Evolutionary conservation across 805 yeast species (phyloP).

Genomic region (Debaryomyces prosopidis): DNA sequence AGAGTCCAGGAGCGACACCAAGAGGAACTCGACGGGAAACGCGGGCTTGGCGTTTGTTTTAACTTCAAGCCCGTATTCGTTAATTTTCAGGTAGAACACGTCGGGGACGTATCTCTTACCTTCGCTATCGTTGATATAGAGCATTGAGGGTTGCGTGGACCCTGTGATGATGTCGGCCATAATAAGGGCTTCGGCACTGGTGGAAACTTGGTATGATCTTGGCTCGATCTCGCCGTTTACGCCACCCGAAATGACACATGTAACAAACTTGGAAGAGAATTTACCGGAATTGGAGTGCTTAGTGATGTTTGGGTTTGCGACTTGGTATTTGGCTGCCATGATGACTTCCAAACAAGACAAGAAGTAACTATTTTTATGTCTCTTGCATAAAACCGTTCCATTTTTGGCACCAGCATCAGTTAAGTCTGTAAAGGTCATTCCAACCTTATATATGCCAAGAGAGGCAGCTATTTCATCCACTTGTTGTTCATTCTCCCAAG

Average conservation of each 20-base stretch:
- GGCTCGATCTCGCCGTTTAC: slow-evolving; percentile 85
- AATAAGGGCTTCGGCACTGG: slow-evolving; percentile 83
- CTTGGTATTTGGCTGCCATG: slow-evolving; percentile 81
- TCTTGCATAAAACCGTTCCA: slow-evolving; percentile 87
- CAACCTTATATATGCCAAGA: slow-evolving; percentile 72
- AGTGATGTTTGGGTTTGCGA: slow-evolving; percentile 58
- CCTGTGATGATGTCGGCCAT: slow-evolving; percentile 84
- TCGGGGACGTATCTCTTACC: slow-evolving; percentile 89
- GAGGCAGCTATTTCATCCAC: slow-evolving; percentile 54
- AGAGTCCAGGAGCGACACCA: slow-evolving; percentile 90
- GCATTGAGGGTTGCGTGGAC: slow-evolving; percentile 86
- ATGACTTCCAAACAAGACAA: slow-evolving; percentile 82
- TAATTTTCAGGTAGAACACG: slow-evolving; percentile 76
- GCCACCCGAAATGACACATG: slow-evolving; percentile 94
- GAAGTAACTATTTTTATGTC: slow-evolving; percentile 91
- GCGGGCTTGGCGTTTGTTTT: slow-evolving; percentile 87
- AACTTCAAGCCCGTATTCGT: slow-evolving; percentile 88
- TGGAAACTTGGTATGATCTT: slow-evolving; percentile 84
- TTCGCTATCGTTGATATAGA: slow-evolving; percentile 75
- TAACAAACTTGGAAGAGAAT: slow-evolving; percentile 87
- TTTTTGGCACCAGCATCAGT: slow-evolving; percentile 83
- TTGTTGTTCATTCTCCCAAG: slow-evolving; percentile 55
- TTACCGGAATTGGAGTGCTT: slow-evolving; percentile 62
- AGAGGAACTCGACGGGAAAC: slow-evolving; percentile 85
- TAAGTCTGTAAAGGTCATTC: slow-evolving; percentile 86